Evolutionary conservation across 306 rosid genomes (phyloP), one percentile per base, ranked within the genome.

Genomic region (Citrullus mucosospermus): DNA sequence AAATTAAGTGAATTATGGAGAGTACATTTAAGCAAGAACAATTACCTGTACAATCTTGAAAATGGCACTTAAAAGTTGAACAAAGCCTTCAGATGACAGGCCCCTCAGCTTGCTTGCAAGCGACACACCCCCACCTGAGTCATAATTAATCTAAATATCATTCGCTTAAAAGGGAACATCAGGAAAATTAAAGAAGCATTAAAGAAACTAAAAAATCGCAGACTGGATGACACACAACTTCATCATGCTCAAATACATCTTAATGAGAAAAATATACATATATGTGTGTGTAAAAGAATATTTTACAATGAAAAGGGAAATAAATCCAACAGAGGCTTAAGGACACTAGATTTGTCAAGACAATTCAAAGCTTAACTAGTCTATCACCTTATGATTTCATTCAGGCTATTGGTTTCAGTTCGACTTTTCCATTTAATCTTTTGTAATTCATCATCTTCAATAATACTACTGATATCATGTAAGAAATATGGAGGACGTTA

Each of bases 21-120:
- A 73, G 46, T 30, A 73, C 61, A 9, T 51, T 53, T 69, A 86
- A 89, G 81, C 88, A 78, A 81, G 89, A 82, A 86, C 81, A 87
- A 86, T 96, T 90, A 96, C 99, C 99, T 82, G 92, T 80, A 96
- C 96, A 79, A 96, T 88, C 87, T 85, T 84, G 83, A 92, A 96
- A 78, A 92, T 96, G 85, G 93, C 92, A 85, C 91, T 82, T 83
- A 96, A 80, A 78, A 96, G 99, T 87, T 96, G 96, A 81, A 96
- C 98, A 90, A 96, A 96, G 91, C 94, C 85, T 79, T 92, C 99
- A 80, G 98, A 87, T 80, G 99, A 87, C 68, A 92, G 83, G 75
- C 91, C 88, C 93, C 96, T 90, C 90, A 96, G 88, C 89, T 96
- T 96, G 93, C 99, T 96, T 55, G 98, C 99, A 80, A 96, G 99